Evolutionary conservation across 169 alveolate species (phyloP).

Genomic region (Cryptosporidium sp.): DNA sequence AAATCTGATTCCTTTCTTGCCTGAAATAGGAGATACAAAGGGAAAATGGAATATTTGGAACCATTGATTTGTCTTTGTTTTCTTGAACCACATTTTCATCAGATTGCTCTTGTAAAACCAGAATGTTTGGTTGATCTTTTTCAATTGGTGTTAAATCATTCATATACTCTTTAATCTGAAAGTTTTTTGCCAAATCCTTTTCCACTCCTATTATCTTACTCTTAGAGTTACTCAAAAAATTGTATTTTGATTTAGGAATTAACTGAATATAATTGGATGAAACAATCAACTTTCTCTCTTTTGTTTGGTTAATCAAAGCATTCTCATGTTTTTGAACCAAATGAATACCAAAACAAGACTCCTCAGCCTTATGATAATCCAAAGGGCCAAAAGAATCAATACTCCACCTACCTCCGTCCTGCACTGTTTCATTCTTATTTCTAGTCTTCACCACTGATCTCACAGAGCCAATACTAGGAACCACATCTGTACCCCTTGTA

Average conservation of each 20-base stretch:
- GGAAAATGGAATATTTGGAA: constrained; percentile 39
- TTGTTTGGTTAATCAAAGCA: background rate
- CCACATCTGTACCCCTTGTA: background rate
- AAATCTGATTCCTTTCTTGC: constrained; percentile 9
- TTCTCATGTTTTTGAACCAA: background rate
- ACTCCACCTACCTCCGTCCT: background rate
- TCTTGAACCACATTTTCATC: background rate
- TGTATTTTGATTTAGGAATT: constrained; percentile 1
- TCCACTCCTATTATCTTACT: background rate
- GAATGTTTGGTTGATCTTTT: background rate
- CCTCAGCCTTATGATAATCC: background rate
- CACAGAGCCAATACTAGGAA: background rate
- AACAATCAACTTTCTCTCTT: constrained; percentile 6
- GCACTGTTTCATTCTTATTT: background rate
- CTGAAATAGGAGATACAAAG: constrained; percentile 20
- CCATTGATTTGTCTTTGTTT: background rate
- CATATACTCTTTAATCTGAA: background rate
- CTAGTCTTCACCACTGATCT: background rate
- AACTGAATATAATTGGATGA: constrained; percentile 25
- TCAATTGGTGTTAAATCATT: background rate
- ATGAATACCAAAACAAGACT: background rate
- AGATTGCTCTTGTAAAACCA: too few species aligned
- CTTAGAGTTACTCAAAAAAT: too few species aligned
- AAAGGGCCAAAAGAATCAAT: background rate
- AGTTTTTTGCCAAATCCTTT: background rate